Percentiles rank a stretch among this genome's conserved stretches.
These are phyloP conservation scores for Gnetum montanum DNA, from an alignment of 75 land plant genomes.

Conservation along the genomic window DNA sequence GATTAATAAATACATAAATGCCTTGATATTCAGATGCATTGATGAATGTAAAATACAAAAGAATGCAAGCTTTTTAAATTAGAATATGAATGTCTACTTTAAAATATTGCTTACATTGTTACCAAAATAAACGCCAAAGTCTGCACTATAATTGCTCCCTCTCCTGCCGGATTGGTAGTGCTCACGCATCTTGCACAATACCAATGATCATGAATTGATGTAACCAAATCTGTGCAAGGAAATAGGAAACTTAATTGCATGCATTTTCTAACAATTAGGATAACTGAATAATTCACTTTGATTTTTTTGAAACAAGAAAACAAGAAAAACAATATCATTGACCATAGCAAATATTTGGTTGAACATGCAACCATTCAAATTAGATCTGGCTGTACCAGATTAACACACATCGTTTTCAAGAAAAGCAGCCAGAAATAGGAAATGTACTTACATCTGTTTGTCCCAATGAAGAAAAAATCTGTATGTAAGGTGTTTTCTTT, in stretches of 20 bases:
- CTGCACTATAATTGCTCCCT: conserved; percentile 65
- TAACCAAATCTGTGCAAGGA: conserved; percentile 42
- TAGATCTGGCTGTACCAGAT: not conserved
- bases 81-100: no score
- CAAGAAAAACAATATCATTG: not conserved
- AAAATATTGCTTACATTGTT: conserved; percentile 39
- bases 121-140: conserved; percentile 43
- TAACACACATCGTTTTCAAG: not conserved
- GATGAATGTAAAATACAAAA: not conserved
- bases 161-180: conserved; percentile 48
- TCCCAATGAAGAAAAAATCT: conserved; percentile 50
- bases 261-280: not conserved
- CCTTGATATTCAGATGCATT: not conserved
- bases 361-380: not conserved
- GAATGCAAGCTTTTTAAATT: not conserved
- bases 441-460: conserved; percentile 54
- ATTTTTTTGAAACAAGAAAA: not conserved
- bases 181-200: conserved; percentile 62
- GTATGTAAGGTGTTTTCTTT: conserved; percentile 34
- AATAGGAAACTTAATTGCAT: not conserved
- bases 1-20: not conserved
- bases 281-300: not conserved
- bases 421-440: not conserved
- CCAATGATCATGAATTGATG: conserved; percentile 65
- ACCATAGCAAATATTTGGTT: not conserved